A percentile compares a stretch with the other conserved stretches of the same genome.
Conservation (phyloP, 108 stramenopile genomes). For the Tribonema minus region DNA sequence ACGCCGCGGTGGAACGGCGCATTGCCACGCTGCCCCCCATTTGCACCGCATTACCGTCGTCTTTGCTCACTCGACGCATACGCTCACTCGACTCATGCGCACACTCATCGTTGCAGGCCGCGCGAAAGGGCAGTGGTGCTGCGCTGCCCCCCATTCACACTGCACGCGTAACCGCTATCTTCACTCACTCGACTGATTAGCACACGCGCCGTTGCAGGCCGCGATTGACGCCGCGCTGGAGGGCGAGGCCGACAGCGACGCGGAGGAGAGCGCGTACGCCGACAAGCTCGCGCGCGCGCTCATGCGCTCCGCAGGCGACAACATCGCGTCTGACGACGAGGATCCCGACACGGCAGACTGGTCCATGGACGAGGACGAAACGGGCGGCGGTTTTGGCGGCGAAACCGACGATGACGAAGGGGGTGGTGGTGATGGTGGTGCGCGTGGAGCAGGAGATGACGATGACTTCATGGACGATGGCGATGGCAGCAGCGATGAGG, state of each 20-base stretch:
- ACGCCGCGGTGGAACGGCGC: too few species aligned
- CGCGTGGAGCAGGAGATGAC: slow-evolving; percentile 1
- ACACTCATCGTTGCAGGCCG: background rate
- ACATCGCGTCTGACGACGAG: slow-evolving; percentile 75
- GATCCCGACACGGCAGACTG: slow-evolving; percentile 85
- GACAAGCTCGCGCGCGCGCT: slow-evolving; percentile 77
- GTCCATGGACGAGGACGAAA: slow-evolving; percentile 32
- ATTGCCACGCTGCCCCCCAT: too few species aligned
- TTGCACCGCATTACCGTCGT: too few species aligned
- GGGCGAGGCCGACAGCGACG: slow-evolving; percentile 56
- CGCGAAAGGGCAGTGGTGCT: background rate
- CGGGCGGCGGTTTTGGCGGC: background rate
- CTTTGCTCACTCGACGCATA: too few species aligned
- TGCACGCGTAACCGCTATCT: background rate
- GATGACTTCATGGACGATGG: slow-evolving; percentile 39
- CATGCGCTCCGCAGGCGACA: slow-evolving; percentile 68
- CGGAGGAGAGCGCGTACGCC: slow-evolving; percentile 66
- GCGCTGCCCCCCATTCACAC: background rate
- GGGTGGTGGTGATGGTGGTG: background rate
- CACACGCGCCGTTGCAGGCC: background rate
- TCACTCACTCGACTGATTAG: background rate
- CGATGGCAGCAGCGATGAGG: slow-evolving; percentile 28
- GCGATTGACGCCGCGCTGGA: slow-evolving; percentile 3
- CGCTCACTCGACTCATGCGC: too few species aligned
- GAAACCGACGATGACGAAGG: slow-evolving; percentile 8